A percentile compares a stretch with the other conserved stretches of the same genome.
phyloP scores from a whole-genome alignment of 2,329 filamentous ascomycete genomes.

The Penicillium sp. region DNA sequence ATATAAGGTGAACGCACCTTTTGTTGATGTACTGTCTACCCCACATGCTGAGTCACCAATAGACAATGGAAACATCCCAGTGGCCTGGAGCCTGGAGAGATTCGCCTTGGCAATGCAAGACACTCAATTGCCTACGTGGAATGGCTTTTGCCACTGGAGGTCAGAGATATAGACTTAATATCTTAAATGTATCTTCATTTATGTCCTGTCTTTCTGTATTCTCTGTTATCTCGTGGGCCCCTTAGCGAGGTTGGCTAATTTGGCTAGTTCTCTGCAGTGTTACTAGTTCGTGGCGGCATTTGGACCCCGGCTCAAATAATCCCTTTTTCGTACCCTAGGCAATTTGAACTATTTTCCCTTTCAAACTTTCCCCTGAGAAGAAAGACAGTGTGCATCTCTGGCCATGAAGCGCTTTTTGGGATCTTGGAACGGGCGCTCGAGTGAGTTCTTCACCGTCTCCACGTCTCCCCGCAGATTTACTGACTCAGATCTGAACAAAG shows the following conservation, averaged over 20 bases:
- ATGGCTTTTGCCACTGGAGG: constrained; percentile 1
- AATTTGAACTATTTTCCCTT: not conserved
- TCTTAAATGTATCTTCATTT: too few relatives aligned
- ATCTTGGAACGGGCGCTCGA: constrained; percentile 32
- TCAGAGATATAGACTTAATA: not conserved
- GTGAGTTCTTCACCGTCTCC: constrained; percentile 23
- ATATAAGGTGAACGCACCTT: not conserved
- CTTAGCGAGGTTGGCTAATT: not conserved
- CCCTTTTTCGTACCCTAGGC: not conserved
- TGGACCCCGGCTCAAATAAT: not conserved
- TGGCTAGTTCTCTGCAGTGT: constrained; percentile 1
- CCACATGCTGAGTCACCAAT: constrained; percentile 1
- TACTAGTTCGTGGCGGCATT: not conserved
- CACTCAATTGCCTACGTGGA: constrained; percentile 5
- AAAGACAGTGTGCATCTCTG: not conserved
- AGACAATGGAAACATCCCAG: not conserved
- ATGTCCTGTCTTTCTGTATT: not conserved
- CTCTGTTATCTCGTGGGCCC: not conserved
- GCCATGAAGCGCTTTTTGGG: constrained; percentile 42
- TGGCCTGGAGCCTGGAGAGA: constrained; percentile 5
- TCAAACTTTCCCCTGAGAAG: not conserved
- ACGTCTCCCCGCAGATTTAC: constrained; percentile 7
- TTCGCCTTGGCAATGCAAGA: constrained; percentile 3
- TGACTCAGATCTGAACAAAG: constrained; percentile 16
- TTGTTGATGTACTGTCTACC: not conserved